Conservation (phyloP, 2,329 filamentous ascomycete species). For the Hirsutella minnesotensis region DNA sequence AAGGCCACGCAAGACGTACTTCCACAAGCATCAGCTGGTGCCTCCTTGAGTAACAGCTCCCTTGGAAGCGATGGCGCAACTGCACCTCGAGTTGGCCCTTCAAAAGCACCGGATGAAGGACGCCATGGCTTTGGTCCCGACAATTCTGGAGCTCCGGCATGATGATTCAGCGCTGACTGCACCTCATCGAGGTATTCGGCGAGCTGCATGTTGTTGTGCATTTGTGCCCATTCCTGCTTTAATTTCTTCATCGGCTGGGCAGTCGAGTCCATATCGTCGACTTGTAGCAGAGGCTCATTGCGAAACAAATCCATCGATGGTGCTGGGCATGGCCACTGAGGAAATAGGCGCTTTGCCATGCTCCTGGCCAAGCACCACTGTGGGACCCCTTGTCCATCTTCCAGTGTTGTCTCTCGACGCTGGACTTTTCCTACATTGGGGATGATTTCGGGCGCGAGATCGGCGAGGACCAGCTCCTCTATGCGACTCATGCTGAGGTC, state of each 20-base stretch:
- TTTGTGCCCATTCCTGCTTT: not conserved
- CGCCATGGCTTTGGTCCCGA: not conserved
- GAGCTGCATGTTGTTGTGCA: not conserved
- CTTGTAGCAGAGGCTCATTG: no score
- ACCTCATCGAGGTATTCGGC: not conserved
- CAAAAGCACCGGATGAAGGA: not conserved
- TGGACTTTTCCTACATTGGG: not conserved
- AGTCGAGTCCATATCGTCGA: no score
- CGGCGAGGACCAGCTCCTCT: not conserved
- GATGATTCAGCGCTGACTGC: not conserved
- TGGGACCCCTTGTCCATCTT: not conserved
- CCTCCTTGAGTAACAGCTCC: not conserved
- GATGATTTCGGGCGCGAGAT: not conserved
- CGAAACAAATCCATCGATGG: not conserved
- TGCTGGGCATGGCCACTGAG: slow-evolving; percentile 4
- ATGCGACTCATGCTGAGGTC: not conserved
- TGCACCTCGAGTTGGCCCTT: not conserved
- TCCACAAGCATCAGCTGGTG: not conserved
- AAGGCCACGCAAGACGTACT: not conserved
- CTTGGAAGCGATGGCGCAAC: not conserved
- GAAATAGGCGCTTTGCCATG: slow-evolving; percentile 1
- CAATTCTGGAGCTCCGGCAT: not conserved
- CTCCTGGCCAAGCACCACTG: not conserved
- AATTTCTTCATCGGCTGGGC: not conserved
- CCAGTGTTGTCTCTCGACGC: not conserved